These are phyloP conservation scores for Saprolegnia diclina DNA, from an alignment of 352 stramenopile species.

Conservation along the genomic window DNA sequence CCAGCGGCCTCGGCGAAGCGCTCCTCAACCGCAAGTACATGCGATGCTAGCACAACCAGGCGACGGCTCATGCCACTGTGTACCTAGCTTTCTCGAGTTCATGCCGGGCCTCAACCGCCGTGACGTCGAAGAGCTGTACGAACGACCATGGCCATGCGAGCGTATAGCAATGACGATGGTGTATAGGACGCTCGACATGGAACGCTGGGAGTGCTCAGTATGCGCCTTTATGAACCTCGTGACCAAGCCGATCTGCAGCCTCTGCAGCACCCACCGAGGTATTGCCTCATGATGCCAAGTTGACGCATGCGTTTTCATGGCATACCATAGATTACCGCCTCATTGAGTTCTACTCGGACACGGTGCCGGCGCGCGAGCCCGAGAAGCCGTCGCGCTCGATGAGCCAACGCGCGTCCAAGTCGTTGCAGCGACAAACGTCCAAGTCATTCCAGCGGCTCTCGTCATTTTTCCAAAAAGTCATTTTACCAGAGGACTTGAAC, in stretches of 20 bases:
- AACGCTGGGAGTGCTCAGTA: slow-evolving; percentile 23
- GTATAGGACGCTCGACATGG: slow-evolving; percentile 6
- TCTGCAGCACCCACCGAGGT: slow-evolving; percentile 13
- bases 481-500: slow-evolving; percentile 18
- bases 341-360: slow-evolving; percentile 8
- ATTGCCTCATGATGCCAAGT: not conserved
- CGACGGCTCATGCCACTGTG: not conserved
- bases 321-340: not conserved
- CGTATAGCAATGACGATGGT: not conserved
- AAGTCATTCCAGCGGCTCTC: slow-evolving; percentile 21
- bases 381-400: not conserved
- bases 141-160: not conserved
- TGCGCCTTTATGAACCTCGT: slow-evolving; percentile 25
- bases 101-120: slow-evolving; percentile 24
- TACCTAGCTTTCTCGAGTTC: slow-evolving; percentile 15
- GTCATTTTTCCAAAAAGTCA: slow-evolving; percentile 24
- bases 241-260: slow-evolving; percentile 22
- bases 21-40: slow-evolving; percentile 13
- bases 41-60: not conserved
- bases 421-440: slow-evolving; percentile 1
- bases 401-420: slow-evolving; percentile 10
- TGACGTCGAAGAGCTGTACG: slow-evolving; percentile 23
- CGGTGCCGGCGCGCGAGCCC: not conserved
- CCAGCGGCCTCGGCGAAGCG: not conserved
- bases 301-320: not conserved